These are phyloP conservation scores for Kluyveromyces siamensis DNA, from an alignment of 805 yeast species.

Conservation along the genomic window DNA sequence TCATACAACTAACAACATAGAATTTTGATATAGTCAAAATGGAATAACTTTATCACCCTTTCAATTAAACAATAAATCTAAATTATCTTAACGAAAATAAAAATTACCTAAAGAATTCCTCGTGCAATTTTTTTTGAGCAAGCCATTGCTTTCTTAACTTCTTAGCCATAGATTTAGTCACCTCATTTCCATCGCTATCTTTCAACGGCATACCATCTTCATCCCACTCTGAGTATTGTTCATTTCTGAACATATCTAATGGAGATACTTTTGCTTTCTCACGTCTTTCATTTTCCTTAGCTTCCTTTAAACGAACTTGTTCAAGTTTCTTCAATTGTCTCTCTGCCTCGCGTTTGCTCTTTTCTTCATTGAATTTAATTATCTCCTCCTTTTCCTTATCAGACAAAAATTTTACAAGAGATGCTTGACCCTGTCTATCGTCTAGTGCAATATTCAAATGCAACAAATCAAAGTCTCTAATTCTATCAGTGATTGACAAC, in stretches of 20 bases:
- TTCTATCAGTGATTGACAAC: conserved; percentile 60
- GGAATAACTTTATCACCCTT: background rate
- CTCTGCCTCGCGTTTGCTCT: conserved; percentile 43
- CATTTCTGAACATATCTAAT: conserved; percentile 59
- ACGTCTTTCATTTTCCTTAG: conserved; percentile 51
- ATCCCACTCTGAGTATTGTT: conserved; percentile 68
- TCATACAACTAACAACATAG: no score
- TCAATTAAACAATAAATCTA: no score
- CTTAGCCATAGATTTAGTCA: conserved; percentile 78
- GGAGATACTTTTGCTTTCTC: conserved; percentile 68
- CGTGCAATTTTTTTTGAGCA: conserved; percentile 73
- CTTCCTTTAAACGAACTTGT: conserved; percentile 45
- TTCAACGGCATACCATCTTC: conserved; percentile 74
- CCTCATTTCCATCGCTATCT: conserved; percentile 68
- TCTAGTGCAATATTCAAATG: conserved; percentile 77
- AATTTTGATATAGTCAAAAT: no score
- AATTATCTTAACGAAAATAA: background rate
- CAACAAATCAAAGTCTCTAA: conserved; percentile 65
- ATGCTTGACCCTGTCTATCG: conserved; percentile 75
- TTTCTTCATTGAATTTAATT: conserved; percentile 45
- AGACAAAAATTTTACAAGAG: conserved; percentile 74
- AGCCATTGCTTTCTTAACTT: conserved; percentile 72
- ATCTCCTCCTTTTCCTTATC: conserved; percentile 61
- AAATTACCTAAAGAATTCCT: conserved; percentile 39
- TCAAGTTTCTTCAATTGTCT: conserved; percentile 52